Evolutionary conservation across 225 moss, liverwort and hornwort genomes (phyloP).

Genomic region (Lunularia cruciata): DNA sequence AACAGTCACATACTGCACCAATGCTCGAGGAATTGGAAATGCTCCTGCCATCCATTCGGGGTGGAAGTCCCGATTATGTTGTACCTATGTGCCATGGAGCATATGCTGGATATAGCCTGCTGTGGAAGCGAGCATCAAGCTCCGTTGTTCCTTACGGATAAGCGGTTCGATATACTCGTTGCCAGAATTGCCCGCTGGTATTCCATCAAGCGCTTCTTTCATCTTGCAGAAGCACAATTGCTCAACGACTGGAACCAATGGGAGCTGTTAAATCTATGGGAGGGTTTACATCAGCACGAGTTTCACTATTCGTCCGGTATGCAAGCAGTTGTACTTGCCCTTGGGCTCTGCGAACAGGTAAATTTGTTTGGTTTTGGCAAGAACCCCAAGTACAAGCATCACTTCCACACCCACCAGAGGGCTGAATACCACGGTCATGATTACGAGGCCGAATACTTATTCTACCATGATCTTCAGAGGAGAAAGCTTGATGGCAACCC

Average conservation of each 20-base stretch:
- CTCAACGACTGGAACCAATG: neutral
- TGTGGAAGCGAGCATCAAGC: slow-evolving; percentile 43
- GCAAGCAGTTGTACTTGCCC: slow-evolving; percentile 31
- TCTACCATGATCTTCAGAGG: slow-evolving; percentile 30
- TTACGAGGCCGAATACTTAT: slow-evolving; percentile 41
- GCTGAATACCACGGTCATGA: slow-evolving; percentile 35
- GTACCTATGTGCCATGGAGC: slow-evolving; percentile 53
- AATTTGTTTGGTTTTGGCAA: slow-evolving; percentile 46
- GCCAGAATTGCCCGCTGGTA: slow-evolving; percentile 61
- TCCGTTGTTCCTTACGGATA: slow-evolving; percentile 56
- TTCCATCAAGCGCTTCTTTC: slow-evolving; percentile 19
- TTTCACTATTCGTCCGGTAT: slow-evolving; percentile 38
- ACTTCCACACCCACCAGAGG: slow-evolving; percentile 31
- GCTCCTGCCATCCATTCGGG: slow-evolving; percentile 62
- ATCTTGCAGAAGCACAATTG: neutral
- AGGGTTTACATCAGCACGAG: slow-evolving; percentile 22
- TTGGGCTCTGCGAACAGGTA: slow-evolving; percentile 32
- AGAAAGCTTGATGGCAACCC: slow-evolving; percentile 23
- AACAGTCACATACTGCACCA: slow-evolving; percentile 60
- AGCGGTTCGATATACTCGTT: slow-evolving; percentile 56
- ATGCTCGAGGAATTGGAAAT: slow-evolving; percentile 37
- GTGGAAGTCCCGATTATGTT: slow-evolving; percentile 56
- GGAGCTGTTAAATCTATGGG: slow-evolving; percentile 12
- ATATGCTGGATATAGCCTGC: slow-evolving; percentile 50
- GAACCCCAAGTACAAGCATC: slow-evolving; percentile 21